Percentiles rank a stretch among this genome's conserved stretches.
Conservation (phyloP, 257 asterid genomes). For the Osmanthus fragrans region DNA sequence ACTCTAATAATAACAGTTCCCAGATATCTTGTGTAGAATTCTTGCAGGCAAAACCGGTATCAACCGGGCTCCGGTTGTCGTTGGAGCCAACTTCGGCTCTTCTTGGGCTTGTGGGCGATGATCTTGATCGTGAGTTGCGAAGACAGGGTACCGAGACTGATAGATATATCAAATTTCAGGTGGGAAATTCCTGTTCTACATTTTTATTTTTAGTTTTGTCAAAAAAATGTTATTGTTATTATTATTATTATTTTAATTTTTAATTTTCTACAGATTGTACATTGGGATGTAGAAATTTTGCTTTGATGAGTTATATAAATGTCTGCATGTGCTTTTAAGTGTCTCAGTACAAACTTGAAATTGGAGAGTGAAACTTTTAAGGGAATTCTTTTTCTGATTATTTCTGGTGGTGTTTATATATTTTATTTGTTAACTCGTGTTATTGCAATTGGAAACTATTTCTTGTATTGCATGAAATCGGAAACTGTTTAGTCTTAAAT, state of each 20-base stretch:
- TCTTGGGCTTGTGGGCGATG: conserved; percentile 67
- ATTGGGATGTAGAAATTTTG: background rate
- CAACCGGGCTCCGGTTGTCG: conserved; percentile 93
- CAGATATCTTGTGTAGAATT: conserved; percentile 78
- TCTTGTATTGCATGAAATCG: background rate
- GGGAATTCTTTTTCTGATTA: background rate
- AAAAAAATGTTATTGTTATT: too few species aligned
- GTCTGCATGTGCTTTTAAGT: background rate
- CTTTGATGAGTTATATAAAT: background rate
- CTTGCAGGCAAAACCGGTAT: conserved; percentile 80
- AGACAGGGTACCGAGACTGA: conserved; percentile 84
- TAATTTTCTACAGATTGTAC: background rate
- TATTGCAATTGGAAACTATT: background rate
- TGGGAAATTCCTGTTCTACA: conserved; percentile 21
- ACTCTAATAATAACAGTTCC: conserved; percentile 55
- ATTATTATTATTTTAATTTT: too few species aligned
- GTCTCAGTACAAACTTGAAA: background rate
- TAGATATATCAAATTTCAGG: conserved; percentile 84
- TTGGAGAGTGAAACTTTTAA: background rate
- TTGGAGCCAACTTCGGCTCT: conserved; percentile 73
- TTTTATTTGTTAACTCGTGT: background rate
- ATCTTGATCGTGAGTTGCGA: conserved; percentile 68
- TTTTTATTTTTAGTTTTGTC: background rate
- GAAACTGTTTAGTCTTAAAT: background rate
- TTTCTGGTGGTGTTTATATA: background rate